Base-by-base conservation (phyloP, 2,329 filamentous ascomycete genomes). In the Beauveria asiatica region DNA sequence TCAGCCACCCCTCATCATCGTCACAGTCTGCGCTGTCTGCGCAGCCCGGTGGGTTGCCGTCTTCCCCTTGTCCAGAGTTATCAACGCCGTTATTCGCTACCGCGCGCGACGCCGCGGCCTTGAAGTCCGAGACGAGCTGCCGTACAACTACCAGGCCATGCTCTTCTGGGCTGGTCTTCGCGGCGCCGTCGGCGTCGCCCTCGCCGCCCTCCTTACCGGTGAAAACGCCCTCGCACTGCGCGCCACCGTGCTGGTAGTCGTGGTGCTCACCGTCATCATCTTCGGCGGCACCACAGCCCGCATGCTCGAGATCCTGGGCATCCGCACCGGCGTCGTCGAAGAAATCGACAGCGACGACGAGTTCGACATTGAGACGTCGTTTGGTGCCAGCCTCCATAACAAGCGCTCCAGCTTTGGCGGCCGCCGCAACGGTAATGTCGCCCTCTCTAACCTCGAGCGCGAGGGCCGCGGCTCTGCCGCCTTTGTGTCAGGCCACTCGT, bases 161-260 rank as follows among this genome's bases (percentile, higher is more conserved):
- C 84, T 99, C n/a, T 99, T 96, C 76, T 99, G 94, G 94, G 94
- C 94, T 17, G 94, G 94, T 27, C 81, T 99, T 33, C 90, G 94
- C 64, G 94, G 94, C 67, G 94, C 94, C 51, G 94, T 99, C 67
- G 94, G 94, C 61, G 94, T 99, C 41, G 94, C 94, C 1, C 80
- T 99, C 51, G 94, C 94, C 37, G 93, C 93, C 23, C 88, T 95
- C 27, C 81, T 99, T 51, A 87, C 84, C 0, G 94, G 92, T 50
- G 84, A 86, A 57, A 94, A 96, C 69, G 86, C 86, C 1, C 88
- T 87, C 61, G 90, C 91, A 0, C 80, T 99, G 41, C 88, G 92
- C 67, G 94, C 94, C 7, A 99, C 94, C 0, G 93, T 99, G n/a
- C 79, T 99, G 11, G 92, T 99, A 10, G 94, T 97, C 0, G 94